Base-by-base conservation (phyloP, 192 early-diverging fungal species). In the Entomortierella parvispora region DNA sequence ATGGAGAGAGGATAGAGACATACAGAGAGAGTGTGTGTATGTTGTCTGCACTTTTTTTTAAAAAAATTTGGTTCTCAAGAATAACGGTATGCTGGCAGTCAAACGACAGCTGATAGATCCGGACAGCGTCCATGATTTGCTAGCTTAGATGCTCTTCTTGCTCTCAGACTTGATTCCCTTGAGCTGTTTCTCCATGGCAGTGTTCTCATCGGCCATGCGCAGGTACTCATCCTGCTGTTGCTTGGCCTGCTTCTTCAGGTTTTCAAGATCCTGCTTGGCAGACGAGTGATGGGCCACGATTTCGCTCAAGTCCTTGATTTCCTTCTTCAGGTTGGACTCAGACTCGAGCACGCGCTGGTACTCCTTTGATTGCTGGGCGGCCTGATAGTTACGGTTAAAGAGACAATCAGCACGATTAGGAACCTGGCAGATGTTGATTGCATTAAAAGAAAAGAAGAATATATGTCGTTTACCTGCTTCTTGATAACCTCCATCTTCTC, bases 401-500 rank as follows among this genome's bases (percentile, higher is more conserved):
- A 28, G n/a, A 51, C 14, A 34, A 7, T 25, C 18, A 46, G 46
- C 29, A 8, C 18, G 7, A 6, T 4, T 29, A 12, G 20, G 23
- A 29, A 14, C 4, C 22, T 8, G 14, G 22, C 15, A 47, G 46
- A 28, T 52, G 15, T 52, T 10, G 12, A 52, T 29, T 4, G 6
- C 28, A 5, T 31, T 15, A 34, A 26, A 23, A 25, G 25, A 20
- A 31, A 17, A 4, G 12, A 3, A 34, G 12, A 9, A 56, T 28
- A 55, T 15, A 56, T 22, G 32, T 28, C 18, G 2, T 51, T 53
- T 60, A 63, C 75, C 68, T 81, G 75, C 65, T 76, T 81, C 55
- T 81, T 84, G 22, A 81, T 29, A 29, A 67, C 49, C 29, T 81
- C 82, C 45, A 80, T 67, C 71, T 80, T 79, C 37, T 88, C 87